A percentile compares a stretch with the other conserved stretches of the same genome.
Evolutionary conservation across 176 grass and related monocot species (phyloP).

Genomic region (Cymbopogon citratus): DNA sequence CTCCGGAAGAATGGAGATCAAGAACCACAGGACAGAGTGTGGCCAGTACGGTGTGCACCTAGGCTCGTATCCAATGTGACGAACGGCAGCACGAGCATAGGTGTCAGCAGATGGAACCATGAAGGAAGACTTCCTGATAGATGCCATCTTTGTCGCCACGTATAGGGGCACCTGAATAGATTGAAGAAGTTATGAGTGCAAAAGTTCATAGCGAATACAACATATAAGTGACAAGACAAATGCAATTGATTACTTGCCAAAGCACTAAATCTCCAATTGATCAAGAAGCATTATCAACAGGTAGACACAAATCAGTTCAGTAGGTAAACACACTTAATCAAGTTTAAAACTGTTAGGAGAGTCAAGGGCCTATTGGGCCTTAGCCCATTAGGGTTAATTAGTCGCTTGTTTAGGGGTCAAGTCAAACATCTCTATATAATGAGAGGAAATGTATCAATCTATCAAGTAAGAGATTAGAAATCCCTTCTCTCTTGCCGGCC

Average conservation of each 20-base stretch:
- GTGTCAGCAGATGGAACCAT: conserved; percentile 72
- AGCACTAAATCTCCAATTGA: background rate
- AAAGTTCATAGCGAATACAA: background rate
- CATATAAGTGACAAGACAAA: background rate
- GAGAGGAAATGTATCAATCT: too few species aligned
- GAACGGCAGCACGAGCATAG: conserved; percentile 61
- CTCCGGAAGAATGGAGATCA: conserved; percentile 56
- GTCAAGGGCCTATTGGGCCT: too few species aligned
- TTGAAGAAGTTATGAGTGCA: background rate
- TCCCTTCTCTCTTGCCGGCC: too few species aligned
- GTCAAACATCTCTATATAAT: too few species aligned
- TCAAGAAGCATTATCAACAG: background rate
- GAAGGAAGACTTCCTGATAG: conserved; percentile 72
- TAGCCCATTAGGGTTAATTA: too few species aligned
- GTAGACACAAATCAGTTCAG: background rate
- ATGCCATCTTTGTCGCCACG: conserved; percentile 90
- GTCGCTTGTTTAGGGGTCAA: too few species aligned
- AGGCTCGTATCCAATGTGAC: conserved; percentile 74
- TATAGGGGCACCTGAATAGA: conserved; percentile 66
- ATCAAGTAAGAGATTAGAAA: too few species aligned
- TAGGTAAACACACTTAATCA: background rate
- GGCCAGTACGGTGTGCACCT: conserved; percentile 86
- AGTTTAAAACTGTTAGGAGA: too few species aligned
- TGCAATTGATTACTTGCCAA: background rate
- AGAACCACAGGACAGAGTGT: conserved; percentile 70